Evolutionary conservation across 495 filamentous ascomycete species (phyloP).

Genomic region (Trichoderma reesei): DNA sequence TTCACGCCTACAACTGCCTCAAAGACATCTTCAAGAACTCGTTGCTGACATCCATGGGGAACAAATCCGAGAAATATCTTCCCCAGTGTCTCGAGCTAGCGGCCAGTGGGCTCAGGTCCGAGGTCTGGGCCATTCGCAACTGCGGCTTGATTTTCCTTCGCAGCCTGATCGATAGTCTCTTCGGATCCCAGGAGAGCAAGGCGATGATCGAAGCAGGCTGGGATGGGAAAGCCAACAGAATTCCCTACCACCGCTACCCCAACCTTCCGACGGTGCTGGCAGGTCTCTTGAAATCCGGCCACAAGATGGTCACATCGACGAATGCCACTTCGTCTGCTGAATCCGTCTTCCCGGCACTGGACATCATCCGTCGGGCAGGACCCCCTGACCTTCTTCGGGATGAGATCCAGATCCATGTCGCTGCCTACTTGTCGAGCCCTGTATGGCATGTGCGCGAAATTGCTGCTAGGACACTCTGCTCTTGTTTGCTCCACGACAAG

Average conservation of each 20-base stretch:
- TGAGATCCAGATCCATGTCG: constrained; percentile 40
- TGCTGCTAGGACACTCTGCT: constrained; percentile 68
- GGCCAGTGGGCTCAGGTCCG: constrained; percentile 56
- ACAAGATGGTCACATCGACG: constrained; percentile 27
- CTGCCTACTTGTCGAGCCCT: constrained; percentile 53
- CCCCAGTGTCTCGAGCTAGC: constrained; percentile 65
- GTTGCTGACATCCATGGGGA: constrained; percentile 44
- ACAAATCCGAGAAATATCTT: constrained; percentile 54
- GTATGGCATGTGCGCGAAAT: constrained; percentile 89
- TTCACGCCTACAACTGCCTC: constrained; percentile 86
- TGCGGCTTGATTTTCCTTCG: constrained; percentile 84
- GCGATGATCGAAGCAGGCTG: constrained; percentile 37
- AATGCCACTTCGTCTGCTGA: constrained; percentile 43
- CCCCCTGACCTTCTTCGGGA: constrained; percentile 38
- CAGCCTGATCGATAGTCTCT: constrained; percentile 65
- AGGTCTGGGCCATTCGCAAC: constrained; percentile 83
- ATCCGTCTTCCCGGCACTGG: constrained; percentile 77
- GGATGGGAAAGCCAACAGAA: constrained; percentile 38
- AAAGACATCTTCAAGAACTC: constrained; percentile 80
- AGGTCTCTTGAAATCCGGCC: constrained; percentile 45
- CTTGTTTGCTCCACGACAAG: constrained; percentile 45
- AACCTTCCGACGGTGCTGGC: constrained; percentile 59
- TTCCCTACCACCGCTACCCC: constrained; percentile 64
- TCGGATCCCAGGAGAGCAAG: constrained; percentile 54
- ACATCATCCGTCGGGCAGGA: constrained; percentile 61